Evolutionary conservation across 2,329 filamentous ascomycete genomes (phyloP).

Genomic region (Cladosporium sp.): DNA sequence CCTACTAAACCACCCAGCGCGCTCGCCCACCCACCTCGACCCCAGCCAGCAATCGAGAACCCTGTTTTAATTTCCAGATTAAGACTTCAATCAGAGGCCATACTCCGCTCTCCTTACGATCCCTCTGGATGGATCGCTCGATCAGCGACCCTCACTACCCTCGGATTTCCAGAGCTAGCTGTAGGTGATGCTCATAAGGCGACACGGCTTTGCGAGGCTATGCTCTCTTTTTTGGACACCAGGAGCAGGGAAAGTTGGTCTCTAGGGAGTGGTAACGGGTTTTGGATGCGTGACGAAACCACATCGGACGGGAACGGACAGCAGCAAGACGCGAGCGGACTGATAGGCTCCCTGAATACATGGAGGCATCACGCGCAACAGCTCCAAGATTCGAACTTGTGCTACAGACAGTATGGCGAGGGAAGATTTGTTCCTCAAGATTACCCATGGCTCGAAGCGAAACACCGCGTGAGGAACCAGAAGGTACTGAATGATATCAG

Average conservation of each 20-base stretch:
- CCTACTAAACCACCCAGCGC: background rate
- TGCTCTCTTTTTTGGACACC: constrained; percentile 10
- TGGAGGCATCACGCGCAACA: background rate
- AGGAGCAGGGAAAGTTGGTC: constrained; percentile 6
- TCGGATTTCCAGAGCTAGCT: constrained; percentile 29
- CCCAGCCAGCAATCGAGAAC: background rate
- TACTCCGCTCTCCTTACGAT: constrained; percentile 24
- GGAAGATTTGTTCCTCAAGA: constrained; percentile 18
- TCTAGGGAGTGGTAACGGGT: constrained; percentile 23
- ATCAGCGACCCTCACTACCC: constrained; percentile 13
- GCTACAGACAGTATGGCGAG: constrained; percentile 11
- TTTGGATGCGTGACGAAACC: constrained; percentile 25
- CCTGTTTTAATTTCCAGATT: background rate
- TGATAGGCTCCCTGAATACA: background rate
- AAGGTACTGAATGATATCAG: constrained; percentile 11
- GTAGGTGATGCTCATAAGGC: constrained; percentile 27
- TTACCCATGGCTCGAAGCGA: constrained; percentile 28
- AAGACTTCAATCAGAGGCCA: constrained; percentile 13
- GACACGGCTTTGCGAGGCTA: constrained; percentile 15
- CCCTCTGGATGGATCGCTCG: constrained; percentile 22
- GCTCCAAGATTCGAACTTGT: background rate
- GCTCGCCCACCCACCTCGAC: background rate
- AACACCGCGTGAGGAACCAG: constrained; percentile 6
- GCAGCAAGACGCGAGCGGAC: background rate
- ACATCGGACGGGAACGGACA: background rate